Percentiles rank a stretch among this genome's conserved stretches.
Conservation (phyloP, 768 basidiomycete genomes). For the Lentinula sp. region DNA sequence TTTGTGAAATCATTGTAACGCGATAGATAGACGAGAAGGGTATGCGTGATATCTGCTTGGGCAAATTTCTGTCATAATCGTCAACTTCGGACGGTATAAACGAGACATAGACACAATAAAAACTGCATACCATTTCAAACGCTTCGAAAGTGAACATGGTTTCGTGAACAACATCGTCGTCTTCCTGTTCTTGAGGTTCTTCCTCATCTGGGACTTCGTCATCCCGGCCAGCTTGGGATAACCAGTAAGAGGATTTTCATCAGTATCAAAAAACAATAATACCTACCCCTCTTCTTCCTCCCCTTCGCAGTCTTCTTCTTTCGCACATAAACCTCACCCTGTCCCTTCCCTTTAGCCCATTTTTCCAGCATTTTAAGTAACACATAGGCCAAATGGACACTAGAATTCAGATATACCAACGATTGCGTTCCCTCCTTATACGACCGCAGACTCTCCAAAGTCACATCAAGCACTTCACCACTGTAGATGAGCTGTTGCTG, state of each 20-base stretch:
- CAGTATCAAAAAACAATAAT: constrained; percentile 16
- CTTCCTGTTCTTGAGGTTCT: constrained; percentile 57
- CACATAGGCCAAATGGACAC: constrained; percentile 77
- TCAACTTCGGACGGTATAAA: neutral
- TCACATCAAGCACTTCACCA: constrained; percentile 87
- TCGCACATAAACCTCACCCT: constrained; percentile 66
- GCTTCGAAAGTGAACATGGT: constrained; percentile 89
- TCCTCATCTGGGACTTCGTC: constrained; percentile 68
- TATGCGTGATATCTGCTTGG: constrained; percentile 76
- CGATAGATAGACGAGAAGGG: constrained; percentile 75
- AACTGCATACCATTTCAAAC: constrained; percentile 70
- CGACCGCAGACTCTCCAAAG: constrained; percentile 65
- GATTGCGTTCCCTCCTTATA: constrained; percentile 81
- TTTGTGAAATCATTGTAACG: constrained; percentile 78
- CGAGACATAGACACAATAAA: constrained; percentile 8
- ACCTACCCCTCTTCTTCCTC: constrained; percentile 26
- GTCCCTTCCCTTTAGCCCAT: constrained; percentile 64
- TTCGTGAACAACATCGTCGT: constrained; percentile 67
- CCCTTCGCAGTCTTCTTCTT: constrained; percentile 51
- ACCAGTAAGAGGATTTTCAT: constrained; percentile 7
- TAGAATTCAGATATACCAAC: constrained; percentile 79
- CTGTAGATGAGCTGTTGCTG: constrained; percentile 94
- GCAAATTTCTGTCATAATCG: constrained; percentile 74
- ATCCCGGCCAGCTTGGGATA: constrained; percentile 28
- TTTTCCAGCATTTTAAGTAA: constrained; percentile 87